Percentiles rank a stretch among this genome's conserved stretches.
These are phyloP conservation scores for Daedaleopsis sinensis DNA, from an alignment of 768 basidiomycete genomes.

Conservation along the genomic window DNA sequence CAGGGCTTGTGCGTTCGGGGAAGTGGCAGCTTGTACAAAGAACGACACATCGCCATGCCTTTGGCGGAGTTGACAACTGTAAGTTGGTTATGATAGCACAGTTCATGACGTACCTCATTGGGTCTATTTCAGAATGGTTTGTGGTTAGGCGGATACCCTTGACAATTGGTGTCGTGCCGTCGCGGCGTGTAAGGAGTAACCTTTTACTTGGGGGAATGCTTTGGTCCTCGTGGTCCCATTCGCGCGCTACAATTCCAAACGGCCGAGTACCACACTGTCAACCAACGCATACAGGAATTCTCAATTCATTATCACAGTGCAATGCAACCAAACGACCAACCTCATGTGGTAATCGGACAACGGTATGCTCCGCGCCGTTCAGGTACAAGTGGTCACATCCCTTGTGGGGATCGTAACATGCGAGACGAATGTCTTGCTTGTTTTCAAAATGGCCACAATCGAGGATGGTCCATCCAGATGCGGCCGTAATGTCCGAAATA, in stretches of 20 bases:
- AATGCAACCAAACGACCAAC: too few species aligned
- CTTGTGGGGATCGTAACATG: conserved; percentile 40
- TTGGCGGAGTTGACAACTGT: not conserved
- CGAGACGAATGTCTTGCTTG: conserved; percentile 50
- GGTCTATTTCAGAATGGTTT: conserved; percentile 30
- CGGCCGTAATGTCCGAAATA: conserved; percentile 43
- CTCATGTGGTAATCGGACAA: conserved; percentile 47
- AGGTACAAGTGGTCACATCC: conserved; percentile 45
- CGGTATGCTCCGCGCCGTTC: conserved; percentile 44
- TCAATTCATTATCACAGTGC: too few species aligned
- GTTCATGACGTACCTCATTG: too few species aligned
- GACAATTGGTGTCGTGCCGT: conserved; percentile 40
- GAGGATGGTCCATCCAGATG: conserved; percentile 56
- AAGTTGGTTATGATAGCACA: not conserved
- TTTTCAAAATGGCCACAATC: conserved; percentile 43
- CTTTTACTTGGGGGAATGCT: conserved; percentile 39
- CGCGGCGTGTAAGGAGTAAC: conserved; percentile 34
- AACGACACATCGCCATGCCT: too few species aligned
- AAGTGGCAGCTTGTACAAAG: too few species aligned
- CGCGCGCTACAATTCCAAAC: conserved; percentile 40
- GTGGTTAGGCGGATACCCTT: conserved; percentile 45
- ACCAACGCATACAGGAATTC: too few species aligned
- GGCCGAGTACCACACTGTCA: conserved; percentile 28
- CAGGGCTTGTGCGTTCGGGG: too few species aligned
- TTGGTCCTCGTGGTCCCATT: conserved; percentile 47